Base-by-base conservation (phyloP, 345 rosid genomes). In the Durio zibethinus region DNA sequence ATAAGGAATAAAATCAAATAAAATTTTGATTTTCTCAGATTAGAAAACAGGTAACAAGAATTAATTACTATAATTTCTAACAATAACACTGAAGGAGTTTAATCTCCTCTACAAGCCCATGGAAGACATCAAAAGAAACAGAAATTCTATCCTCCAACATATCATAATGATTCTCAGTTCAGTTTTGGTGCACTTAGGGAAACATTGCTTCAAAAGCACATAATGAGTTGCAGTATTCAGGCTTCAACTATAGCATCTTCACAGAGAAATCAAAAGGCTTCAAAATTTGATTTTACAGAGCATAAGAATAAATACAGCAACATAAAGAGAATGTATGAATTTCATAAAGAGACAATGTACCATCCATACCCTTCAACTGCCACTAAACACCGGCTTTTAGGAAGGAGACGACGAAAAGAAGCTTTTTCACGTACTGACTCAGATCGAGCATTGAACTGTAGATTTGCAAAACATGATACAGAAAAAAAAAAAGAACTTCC, bases 401-500 rank as follows among this genome's bases (percentile, higher is more conserved):
- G 97, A 80, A 95, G 90, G 43, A 93, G 87, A 65, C 96, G 91
- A 47, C 94, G 97, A 63, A 95, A 95, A 31, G 99, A 95, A 56
- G 93, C 89, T 91, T 92, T 93, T 64, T 93, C 98, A 54, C 80
- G 70, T 20, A 92, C 71, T 0, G 98, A 86, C 84, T 95, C 99
- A 56, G 99, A 92, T 57, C 98, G 88, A 76, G 98, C 98, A 89
- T 95, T 93, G 80, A 95, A 95, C 99, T 92, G 89, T 76, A 82
- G 23, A 27, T 38, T 62, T 73, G 67, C 60, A 73, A 79, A 18
- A 76, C 45, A 65, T 29, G n/a, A n/a, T n/a, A 5, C 8, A 61
- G 11, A 11, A 42, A 67, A n/a, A 45, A 6, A 21, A 11, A n/a
- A n/a, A n/a, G n/a, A n/a, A n/a, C n/a, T 66, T 3, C 10, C 48